Evolutionary conservation across 2,329 filamentous ascomycete species (phyloP), one percentile per base, ranked within the genome.

Genomic region (Mariannaea sp.): DNA sequence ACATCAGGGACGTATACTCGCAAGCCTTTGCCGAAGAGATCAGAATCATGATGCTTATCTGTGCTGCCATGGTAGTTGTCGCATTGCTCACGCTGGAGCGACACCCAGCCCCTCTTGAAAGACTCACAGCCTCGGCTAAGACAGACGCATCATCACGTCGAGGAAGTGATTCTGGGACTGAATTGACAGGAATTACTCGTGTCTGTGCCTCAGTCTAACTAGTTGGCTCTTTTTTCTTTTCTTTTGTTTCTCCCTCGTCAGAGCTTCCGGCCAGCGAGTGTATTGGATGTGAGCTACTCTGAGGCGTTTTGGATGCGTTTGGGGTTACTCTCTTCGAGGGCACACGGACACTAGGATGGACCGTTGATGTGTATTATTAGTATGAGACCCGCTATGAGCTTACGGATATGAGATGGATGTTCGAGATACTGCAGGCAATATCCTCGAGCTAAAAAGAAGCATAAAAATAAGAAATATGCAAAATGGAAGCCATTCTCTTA

Each of bases 21-120:
- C 65, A 59, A 1, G 77, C 78, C 2, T 81, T 81, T 60, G 70
- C 71, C 1, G 70, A 73, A 22, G 74, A 81, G 54, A 73, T 77
- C 30, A 74, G 72, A 48, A 66, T 80, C 40, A 76, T 81, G 73
- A 72, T 77, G 39, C 70, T 74, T 20, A 61, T 77, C 13, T 73
- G 75, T 26, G 73, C 70, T 4, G 67, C 69, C 38, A 79, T 79
- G 64, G 66, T 80, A 6, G 50, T 77, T 20, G 67, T 73, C 8
- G 77, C 78, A 20, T 54, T 77, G 2, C 73, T 77, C 46, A 75
- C 76, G 1, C 70, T 78, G 48, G 76, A 81, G 60, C 69, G 67
- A 29, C 64, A 69, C 4, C 79, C 78, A 1, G 61, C 65, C 2
- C 65, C 72, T 5, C 67, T 77, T 44, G 64, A 66, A 46, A 65